Evolutionary conservation across 179 eudicot genomes (phyloP), one percentile per base, ranked within the genome.

Genomic region (Silene coronaria): DNA sequence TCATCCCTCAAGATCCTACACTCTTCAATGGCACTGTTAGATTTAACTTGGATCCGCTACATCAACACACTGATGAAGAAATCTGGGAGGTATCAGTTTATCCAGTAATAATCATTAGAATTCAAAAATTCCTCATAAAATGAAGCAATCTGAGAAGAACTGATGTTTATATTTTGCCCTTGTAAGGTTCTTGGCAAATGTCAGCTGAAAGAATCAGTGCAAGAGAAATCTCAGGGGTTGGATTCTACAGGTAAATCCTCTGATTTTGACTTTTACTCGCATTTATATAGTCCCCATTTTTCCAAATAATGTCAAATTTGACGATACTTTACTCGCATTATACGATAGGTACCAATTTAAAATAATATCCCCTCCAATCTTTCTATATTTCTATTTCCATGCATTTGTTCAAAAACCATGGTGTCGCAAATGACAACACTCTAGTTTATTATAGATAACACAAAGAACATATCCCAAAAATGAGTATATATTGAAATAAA

Each of bases 1-100:
- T 89, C 57, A 89, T 89, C 66, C 94, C 94, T 34, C 90, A 89
- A 75, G 94, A 89, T 70, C 94, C 91, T 28, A 84, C 88, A 64
- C 89, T 88, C 61, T 88, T 89, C 74, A 87, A 77, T 67, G 96
- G 96, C 75, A 82, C 90, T 3, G 88, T 90, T 55, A 85, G 96
- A 72, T 85, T 83, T 85, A 90, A 89, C 70, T 68, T 90, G 78
- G 96, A 88, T 75, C 91, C 92, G 13, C 72, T 90, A 63, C 46
- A 79, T 64, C 85, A 84, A 59, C 91, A 86, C 28, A 79, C 59
- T 12, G 91, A 53, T 53, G 58, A n/a, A 17, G 58, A 53, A 53
- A 14, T 53, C 4, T 53, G 58, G 58, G 58, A 53, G 58, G 57
- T 51, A 3, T n/a, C n/a, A 51, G 57, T 51, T 51, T 46, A n/a